A percentile compares a stretch with the other conserved stretches of the same genome.
Conservation (phyloP, 352 stramenopile species). For the Globisporangium splendens region DNA sequence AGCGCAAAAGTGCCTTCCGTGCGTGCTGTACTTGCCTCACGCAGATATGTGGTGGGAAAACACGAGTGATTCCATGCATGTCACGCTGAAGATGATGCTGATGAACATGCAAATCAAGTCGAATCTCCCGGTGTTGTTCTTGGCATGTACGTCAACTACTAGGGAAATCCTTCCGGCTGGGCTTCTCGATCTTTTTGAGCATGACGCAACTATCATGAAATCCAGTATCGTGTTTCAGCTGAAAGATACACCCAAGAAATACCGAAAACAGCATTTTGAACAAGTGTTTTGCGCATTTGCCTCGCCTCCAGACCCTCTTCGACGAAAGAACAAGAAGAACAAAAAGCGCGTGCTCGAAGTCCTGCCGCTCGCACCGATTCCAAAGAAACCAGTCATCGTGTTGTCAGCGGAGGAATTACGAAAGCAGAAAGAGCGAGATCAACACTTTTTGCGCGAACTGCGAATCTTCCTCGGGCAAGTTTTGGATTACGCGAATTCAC, state of each 20-base stretch:
- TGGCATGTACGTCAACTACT: constrained; percentile 60
- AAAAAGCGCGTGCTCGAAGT: constrained; percentile 34
- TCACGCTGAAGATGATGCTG: constrained; percentile 80
- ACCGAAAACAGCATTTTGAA: constrained; percentile 52
- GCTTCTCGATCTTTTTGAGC: constrained; percentile 56
- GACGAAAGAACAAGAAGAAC: constrained; percentile 16
- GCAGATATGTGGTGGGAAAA: constrained; percentile 76
- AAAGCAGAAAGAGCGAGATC: constrained; percentile 61
- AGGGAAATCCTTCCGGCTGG: constrained; percentile 36
- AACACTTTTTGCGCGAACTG: constrained; percentile 83
- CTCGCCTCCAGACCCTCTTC: constrained; percentile 33
- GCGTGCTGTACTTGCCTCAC: constrained; percentile 77
- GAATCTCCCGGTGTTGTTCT: constrained; percentile 71
- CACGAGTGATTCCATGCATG: constrained; percentile 67
- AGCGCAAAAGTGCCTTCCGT: constrained; percentile 73
- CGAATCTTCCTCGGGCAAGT: constrained; percentile 87
- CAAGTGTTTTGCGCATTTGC: constrained; percentile 55
- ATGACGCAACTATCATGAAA: constrained; percentile 33
- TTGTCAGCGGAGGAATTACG: constrained; percentile 37
- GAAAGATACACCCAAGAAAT: constrained; percentile 19
- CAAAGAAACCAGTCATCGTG: constrained; percentile 23
- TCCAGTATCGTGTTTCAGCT: constrained; percentile 50
- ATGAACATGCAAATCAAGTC: constrained; percentile 62
- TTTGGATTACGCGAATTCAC: constrained; percentile 74
- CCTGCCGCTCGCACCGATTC: constrained; percentile 52